Evolutionary conservation across 306 rosid genomes (phyloP).

Genomic region (Delonix regia): DNA sequence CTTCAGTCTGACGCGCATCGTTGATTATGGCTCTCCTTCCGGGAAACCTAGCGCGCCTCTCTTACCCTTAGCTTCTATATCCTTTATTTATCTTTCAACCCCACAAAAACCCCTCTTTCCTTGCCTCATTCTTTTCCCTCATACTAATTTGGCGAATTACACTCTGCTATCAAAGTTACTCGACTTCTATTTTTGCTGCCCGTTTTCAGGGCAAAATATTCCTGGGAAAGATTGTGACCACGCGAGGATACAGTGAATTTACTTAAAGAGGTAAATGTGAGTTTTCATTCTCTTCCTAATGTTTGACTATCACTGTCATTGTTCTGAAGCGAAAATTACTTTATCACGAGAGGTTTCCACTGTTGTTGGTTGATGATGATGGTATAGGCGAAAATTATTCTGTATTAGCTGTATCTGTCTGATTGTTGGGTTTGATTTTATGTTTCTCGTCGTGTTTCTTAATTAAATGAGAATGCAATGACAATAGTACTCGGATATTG

Average conservation of each 20-base stretch:
- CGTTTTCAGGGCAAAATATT: slow-evolving; percentile 1
- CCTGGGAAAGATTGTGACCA: not conserved
- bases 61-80: slow-evolving; percentile 25
- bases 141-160: not conserved
- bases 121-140: not conserved
- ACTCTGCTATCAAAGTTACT: not conserved
- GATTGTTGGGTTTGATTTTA: not conserved
- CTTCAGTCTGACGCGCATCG: not conserved
- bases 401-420: not conserved
- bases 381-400: not conserved
- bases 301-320: not conserved
- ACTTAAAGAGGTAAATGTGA: slow-evolving; percentile 4
- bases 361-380: not conserved
- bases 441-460: too few species aligned
- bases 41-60: not conserved
- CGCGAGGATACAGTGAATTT: not conserved
- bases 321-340: slow-evolving; percentile 4
- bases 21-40: too few species aligned
- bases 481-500: not conserved
- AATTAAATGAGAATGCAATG: not conserved
- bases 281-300: not conserved
- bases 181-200: not conserved
- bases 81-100: not conserved
- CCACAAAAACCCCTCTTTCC: not conserved
- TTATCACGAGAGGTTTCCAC: not conserved